These are phyloP conservation scores for Phialophora chinensis DNA, from an alignment of 2,329 filamentous ascomycete genomes.

Conservation along the genomic window DNA sequence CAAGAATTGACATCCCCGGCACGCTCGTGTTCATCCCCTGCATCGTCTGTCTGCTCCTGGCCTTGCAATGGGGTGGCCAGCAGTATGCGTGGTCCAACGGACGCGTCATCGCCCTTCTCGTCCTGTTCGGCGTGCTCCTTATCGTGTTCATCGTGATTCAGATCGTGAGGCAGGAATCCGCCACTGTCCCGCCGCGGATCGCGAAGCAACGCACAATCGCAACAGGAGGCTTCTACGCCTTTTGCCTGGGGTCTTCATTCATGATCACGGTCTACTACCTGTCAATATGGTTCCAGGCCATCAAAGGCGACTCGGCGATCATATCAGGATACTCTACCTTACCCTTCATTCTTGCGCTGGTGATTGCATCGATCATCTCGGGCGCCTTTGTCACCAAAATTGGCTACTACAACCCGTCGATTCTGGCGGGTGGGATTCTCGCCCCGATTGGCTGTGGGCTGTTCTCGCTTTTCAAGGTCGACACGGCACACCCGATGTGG, in stretches of 20 bases:
- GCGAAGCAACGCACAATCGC: slow-evolving; percentile 47
- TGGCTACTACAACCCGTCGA: slow-evolving; percentile 39
- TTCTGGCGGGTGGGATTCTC: slow-evolving; percentile 37
- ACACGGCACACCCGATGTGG: slow-evolving; percentile 28
- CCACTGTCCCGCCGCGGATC: slow-evolving; percentile 49
- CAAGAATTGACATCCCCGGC: slow-evolving; percentile 44
- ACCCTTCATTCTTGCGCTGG: slow-evolving; percentile 32
- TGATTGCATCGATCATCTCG: slow-evolving; percentile 30
- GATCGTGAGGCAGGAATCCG: slow-evolving; percentile 54
- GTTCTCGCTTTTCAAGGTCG: slow-evolving; percentile 42
- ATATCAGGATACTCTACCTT: slow-evolving; percentile 35
- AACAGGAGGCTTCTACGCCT: slow-evolving; percentile 43
- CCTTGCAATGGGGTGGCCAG: slow-evolving; percentile 52
- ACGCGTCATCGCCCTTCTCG: slow-evolving; percentile 55
- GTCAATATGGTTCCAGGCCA: slow-evolving; percentile 55
- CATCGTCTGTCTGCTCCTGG: slow-evolving; percentile 46
- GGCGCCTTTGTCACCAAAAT: slow-evolving; percentile 28
- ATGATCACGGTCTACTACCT: slow-evolving; percentile 49
- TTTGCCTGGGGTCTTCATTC: slow-evolving; percentile 46
- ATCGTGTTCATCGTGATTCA: slow-evolving; percentile 57
- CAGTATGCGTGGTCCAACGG: slow-evolving; percentile 52
- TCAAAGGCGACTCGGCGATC: slow-evolving; percentile 45
- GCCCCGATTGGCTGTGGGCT: slow-evolving; percentile 42
- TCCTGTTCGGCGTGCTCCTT: slow-evolving; percentile 50
- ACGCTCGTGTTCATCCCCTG: slow-evolving; percentile 47